Base-by-base conservation (phyloP, 164 flowering plant genomes). In the Annona cherimola region DNA sequence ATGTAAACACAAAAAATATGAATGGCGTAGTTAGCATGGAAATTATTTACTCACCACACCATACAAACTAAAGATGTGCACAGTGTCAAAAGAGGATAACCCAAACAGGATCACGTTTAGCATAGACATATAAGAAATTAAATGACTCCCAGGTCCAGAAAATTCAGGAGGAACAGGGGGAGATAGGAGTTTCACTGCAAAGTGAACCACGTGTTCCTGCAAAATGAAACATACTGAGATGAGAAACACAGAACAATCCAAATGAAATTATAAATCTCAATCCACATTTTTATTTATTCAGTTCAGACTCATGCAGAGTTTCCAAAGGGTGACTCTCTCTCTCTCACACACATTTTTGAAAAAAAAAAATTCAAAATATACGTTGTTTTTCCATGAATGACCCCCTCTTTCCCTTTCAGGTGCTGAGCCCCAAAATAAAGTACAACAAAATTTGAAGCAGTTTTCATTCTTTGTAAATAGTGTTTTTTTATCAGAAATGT, bases 41-140 rank as follows among this genome's bases (percentile, higher is more conserved):
- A n/a, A 54, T 4, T 20, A 5, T 18, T 65, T 61, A 78, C 95
- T 74, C 86, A 95, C 99, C 94, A 86, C 69, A 39, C 99, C 98
- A 80, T 92, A 93, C 78, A 92, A 80, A 71, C 97, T 88, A 66
- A 94, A 80, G 42, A 95, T 87, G 76, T 94, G 99, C 50, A 87
- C 87, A 74, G 67, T 75, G 78, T 95, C 99, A 69, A 85, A 71
- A 46, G 96, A 84, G 66, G 95, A 84, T 67, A 84, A 68, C 73
- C 94, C 95, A 54, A 86, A 76, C 64, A 94, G 87, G 64, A 89
- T 55, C 71, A 84, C 88, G 76, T 81, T 85, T 41, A 94, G 82
- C 88, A 88, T 85, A 45, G 96, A 81, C 77, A 82, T 84, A 74
- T 83, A 80, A 60, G 82, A 80, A 66, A 92, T 76, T 76, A 91